Base-by-base conservation (phyloP, 2,329 filamentous ascomycete species). In the Trichoderma citrinoviride region DNA sequence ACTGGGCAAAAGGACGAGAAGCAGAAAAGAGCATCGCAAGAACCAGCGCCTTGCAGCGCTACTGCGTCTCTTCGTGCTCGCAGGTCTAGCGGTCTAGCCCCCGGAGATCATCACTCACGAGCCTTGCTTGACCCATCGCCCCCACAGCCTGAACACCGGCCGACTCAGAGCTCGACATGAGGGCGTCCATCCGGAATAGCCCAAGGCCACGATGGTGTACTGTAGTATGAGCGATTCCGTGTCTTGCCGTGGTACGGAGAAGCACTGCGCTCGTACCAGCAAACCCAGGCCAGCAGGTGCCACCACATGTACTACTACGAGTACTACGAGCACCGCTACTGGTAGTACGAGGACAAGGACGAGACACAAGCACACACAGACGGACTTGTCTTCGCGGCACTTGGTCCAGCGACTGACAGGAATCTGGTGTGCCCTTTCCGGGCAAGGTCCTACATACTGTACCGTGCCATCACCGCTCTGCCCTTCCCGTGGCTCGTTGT, bases 71-170 rank as follows among this genome's bases (percentile, higher is more conserved):
- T 25, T 61, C 23, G 47, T 19, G 57, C 54, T 37, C 8, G 47
- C 43, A 57, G 7, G 17, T 64, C 44, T 52, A 53, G 47, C 62
- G 55, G 62, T 65, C 62, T 65, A 58, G 53, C 62, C 49, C 49
- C 49, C 62, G 15, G 62, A 50, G 62, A 61, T 61, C 56, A 56
- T 65, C 55, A 27, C 56, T 49, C 54, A 50, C 55, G 56, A 65
- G 56, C 55, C 63, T 65, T 56, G 55, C 56, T 58, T 65, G 63
- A 49, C 56, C 63, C 55, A 58, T 43, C 2, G 49, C 40, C 63
- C 50, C 63, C 63, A 60, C 63, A 61, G 41, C 29, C 41, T 41
- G 23, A 33, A 55, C 55, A 61, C 41, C 29, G 62, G 53, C 62
- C 61, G 52, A 55, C 50, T 63, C 61, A 27, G 52, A 56, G 52